phyloP scores from a whole-genome alignment of 2,329 filamentous ascomycete genomes.

The Botrytis hyacinthi region DNA sequence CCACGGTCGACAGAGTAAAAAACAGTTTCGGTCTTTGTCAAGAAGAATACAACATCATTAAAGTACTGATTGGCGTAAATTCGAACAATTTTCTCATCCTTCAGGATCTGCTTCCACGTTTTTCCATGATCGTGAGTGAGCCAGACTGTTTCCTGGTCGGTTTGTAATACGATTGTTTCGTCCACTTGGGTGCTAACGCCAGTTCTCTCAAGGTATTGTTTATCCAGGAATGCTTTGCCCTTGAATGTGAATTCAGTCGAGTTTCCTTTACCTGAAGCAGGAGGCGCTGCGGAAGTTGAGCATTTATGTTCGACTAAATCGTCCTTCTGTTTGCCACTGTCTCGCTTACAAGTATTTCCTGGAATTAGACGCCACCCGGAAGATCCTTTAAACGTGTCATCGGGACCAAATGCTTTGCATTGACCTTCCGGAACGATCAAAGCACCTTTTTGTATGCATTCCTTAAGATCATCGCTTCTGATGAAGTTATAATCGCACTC shows the following conservation, averaged over 20 bases:
- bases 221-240: slow-evolving; percentile 52
- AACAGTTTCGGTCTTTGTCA: slow-evolving; percentile 64
- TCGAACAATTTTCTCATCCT: slow-evolving; percentile 64
- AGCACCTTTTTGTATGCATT: slow-evolving; percentile 62
- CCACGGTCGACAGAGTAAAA: slow-evolving; percentile 83
- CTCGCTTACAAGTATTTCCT: slow-evolving; percentile 68
- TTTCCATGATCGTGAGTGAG: slow-evolving; percentile 86
- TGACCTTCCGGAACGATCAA: slow-evolving; percentile 66
- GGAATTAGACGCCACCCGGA: slow-evolving; percentile 93
- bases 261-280: slow-evolving; percentile 65
- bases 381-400: slow-evolving; percentile 73
- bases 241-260: slow-evolving; percentile 62
- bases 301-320: slow-evolving; percentile 74
- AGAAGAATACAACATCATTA: slow-evolving; percentile 83
- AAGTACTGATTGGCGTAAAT: slow-evolving; percentile 79
- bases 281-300: slow-evolving; percentile 54
- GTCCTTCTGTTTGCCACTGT: slow-evolving; percentile 63
- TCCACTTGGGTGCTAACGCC: slow-evolving; percentile 62
- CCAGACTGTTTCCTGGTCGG: slow-evolving; percentile 51
- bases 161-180: slow-evolving; percentile 65
- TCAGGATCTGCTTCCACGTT: slow-evolving; percentile 70
- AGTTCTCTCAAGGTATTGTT: slow-evolving; percentile 76
- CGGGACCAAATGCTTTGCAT: slow-evolving; percentile 56
- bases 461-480: slow-evolving; percentile 60
- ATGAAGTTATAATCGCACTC: slow-evolving; percentile 96